phyloP scores from a whole-genome alignment of 176 grass and related monocot genomes.

The Microstegium vimineum region DNA sequence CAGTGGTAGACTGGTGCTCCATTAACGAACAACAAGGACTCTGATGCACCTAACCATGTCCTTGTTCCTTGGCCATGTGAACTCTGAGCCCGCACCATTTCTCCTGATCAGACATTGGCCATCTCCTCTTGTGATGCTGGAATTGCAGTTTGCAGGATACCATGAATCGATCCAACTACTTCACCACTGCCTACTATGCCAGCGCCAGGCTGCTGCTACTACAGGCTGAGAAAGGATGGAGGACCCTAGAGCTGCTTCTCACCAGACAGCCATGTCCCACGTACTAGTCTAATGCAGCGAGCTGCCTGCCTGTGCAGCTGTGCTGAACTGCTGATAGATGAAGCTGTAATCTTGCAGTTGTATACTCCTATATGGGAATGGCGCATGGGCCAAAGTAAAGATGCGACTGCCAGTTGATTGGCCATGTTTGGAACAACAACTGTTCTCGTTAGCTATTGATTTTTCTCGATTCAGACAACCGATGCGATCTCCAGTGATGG shows the following conservation, averaged over 20 bases:
- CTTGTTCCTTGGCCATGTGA: not conserved
- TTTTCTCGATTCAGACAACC: not conserved
- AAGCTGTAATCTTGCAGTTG: not conserved
- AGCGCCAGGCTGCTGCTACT: too few species aligned
- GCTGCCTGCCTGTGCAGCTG: not conserved
- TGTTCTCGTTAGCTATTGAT: not conserved
- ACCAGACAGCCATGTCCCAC: not conserved
- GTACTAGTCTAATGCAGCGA: not conserved
- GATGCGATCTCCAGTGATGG: not conserved
- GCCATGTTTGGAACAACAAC: not conserved
- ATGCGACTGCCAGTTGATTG: not conserved
- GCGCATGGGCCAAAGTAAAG: not conserved
- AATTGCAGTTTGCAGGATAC: not conserved
- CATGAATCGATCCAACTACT: not conserved
- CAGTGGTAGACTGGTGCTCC: not conserved
- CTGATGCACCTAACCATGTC: not conserved
- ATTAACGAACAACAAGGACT: not conserved
- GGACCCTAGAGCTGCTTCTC: not conserved
- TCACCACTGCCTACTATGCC: not conserved
- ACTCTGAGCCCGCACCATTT: not conserved
- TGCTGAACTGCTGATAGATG: not conserved
- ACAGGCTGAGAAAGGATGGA: not conserved
- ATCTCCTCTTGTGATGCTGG: not conserved
- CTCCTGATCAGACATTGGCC: not conserved
- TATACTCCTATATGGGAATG: not conserved